These are phyloP conservation scores for Leptographium flavum DNA, from an alignment of 2,329 filamentous ascomycete genomes.

Conservation along the genomic window DNA sequence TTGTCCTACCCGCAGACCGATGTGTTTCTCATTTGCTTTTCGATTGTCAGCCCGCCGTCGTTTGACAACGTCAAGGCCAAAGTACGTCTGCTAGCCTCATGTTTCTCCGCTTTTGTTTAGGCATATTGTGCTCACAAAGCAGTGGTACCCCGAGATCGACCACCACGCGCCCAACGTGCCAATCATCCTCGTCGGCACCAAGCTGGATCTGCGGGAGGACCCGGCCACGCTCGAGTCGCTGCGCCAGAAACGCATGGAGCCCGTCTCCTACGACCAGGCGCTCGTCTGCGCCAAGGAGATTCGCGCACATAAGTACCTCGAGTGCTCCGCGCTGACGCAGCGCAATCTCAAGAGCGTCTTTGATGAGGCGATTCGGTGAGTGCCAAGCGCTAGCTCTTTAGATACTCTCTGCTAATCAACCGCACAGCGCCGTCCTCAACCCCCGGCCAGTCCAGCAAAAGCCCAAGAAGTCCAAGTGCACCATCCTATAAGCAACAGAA, in stretches of 20 bases:
- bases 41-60: constrained; percentile 90
- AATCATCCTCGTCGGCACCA: constrained; percentile 93
- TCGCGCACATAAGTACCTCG: constrained; percentile 89
- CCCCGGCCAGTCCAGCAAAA: constrained; percentile 44
- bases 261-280: constrained; percentile 90
- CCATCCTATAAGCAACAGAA: constrained; percentile 42
- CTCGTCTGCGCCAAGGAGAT: constrained; percentile 85
- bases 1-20: constrained; percentile 97
- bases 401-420: constrained; percentile 16
- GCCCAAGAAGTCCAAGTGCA: constrained; percentile 54
- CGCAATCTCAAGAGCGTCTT: constrained; percentile 97
- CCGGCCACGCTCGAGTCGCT: constrained; percentile 67
- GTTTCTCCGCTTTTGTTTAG: not conserved
- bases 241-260: constrained; percentile 85
- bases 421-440: constrained; percentile 52
- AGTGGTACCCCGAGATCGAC: constrained; percentile 98
- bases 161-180: constrained; percentile 92
- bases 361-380: constrained; percentile 93
- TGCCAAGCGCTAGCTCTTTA: constrained; percentile 9
- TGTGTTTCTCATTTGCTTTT: constrained; percentile 97
- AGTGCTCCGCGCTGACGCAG: constrained; percentile 94
- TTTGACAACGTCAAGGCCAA: constrained; percentile 99
- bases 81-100: constrained; percentile 42
- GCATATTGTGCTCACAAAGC: not conserved
- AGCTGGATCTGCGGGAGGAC: constrained; percentile 90